Percentiles rank a stretch among this genome's conserved stretches.
phyloP scores from a whole-genome alignment of 2,329 filamentous ascomycete species.

The Trichoderma sp. region DNA sequence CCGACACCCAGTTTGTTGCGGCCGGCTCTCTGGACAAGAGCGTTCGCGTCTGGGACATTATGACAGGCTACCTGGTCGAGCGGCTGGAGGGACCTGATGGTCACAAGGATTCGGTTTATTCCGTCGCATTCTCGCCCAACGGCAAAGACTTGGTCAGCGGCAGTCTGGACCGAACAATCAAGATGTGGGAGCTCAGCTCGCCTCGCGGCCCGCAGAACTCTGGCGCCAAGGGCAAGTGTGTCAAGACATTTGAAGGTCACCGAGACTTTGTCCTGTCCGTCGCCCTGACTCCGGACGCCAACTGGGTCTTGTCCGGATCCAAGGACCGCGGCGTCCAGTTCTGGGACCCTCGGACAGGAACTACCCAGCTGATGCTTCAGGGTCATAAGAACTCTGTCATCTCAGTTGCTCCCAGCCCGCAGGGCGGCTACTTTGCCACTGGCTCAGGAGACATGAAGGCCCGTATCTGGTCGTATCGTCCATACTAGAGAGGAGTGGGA shows the following conservation, averaged over 20 bases:
- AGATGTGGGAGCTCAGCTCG: slow-evolving; percentile 94
- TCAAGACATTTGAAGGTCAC: slow-evolving; percentile 96
- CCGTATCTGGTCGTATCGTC: slow-evolving; percentile 88
- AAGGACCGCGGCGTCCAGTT: slow-evolving; percentile 98
- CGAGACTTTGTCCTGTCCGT: slow-evolving; percentile 97
- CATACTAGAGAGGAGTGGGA: slow-evolving; percentile 41
- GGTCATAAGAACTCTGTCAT: slow-evolving; percentile 99
- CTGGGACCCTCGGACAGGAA: slow-evolving; percentile 93
- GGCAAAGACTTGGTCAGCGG: slow-evolving; percentile 92
- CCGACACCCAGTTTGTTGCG: slow-evolving; percentile 90
- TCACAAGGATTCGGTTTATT: slow-evolving; percentile 96
- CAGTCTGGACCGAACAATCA: slow-evolving; percentile 96
- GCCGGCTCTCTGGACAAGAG: slow-evolving; percentile 97
- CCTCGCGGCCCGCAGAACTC: slow-evolving; percentile 69
- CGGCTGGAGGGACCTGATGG: slow-evolving; percentile 90
- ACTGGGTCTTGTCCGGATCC: slow-evolving; percentile 95
- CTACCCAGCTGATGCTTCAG: slow-evolving; percentile 96
- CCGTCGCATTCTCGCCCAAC: slow-evolving; percentile 91
- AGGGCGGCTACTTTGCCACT: slow-evolving; percentile 87
- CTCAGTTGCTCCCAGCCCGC: slow-evolving; percentile 91
- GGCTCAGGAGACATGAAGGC: slow-evolving; percentile 97
- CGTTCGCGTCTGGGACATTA: slow-evolving; percentile 94
- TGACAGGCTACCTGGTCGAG: slow-evolving; percentile 83
- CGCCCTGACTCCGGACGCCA: slow-evolving; percentile 88
- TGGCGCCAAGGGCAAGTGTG: slow-evolving; percentile 83